A percentile compares a stretch with the other conserved stretches of the same genome.
phyloP scores from a whole-genome alignment of 192 early-diverging fungal genomes.

The Coemansia sp. region DNA sequence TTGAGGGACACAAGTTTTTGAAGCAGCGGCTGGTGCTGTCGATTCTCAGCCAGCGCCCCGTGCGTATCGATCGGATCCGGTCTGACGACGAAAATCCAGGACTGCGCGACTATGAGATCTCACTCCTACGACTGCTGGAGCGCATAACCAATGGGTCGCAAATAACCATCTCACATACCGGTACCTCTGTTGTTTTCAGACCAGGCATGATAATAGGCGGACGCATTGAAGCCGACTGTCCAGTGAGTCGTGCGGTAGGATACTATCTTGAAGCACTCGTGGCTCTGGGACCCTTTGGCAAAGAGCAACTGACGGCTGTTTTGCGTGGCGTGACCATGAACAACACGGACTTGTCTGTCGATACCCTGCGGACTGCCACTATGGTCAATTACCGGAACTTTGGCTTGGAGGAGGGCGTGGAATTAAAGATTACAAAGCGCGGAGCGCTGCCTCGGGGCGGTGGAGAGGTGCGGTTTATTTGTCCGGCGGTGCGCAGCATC shows the following conservation, averaged over 20 bases:
- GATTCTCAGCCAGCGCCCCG: constrained; percentile 71
- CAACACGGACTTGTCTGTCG: constrained; percentile 88
- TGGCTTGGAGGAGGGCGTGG: constrained; percentile 79
- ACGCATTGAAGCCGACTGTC: constrained; percentile 81
- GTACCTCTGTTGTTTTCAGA: constrained; percentile 77
- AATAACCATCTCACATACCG: constrained; percentile 91
- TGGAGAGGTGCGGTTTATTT: constrained; percentile 84
- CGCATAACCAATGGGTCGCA: constrained; percentile 88
- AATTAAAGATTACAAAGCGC: constrained; percentile 84
- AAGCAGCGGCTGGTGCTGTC: constrained; percentile 88
- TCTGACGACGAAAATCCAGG: constrained; percentile 83
- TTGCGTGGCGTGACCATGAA: constrained; percentile 92
- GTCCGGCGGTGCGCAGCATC: constrained; percentile 74
- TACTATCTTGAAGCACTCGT: constrained; percentile 93
- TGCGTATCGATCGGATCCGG: constrained; percentile 90
- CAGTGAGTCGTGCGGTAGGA: constrained; percentile 77
- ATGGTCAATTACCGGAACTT: constrained; percentile 81
- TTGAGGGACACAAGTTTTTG: constrained; percentile 83
- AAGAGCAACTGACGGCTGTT: constrained; percentile 76
- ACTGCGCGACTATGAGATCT: constrained; percentile 85
- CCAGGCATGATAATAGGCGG: constrained; percentile 92
- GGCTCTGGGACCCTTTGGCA: constrained; percentile 90
- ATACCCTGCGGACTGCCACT: constrained; percentile 85
- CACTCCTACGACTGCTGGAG: constrained; percentile 87
- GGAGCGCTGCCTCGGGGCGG: constrained; percentile 91